Evolutionary conservation across 371 early-diverging fungal species (phyloP).

Genomic region (Circinella umbellata): DNA sequence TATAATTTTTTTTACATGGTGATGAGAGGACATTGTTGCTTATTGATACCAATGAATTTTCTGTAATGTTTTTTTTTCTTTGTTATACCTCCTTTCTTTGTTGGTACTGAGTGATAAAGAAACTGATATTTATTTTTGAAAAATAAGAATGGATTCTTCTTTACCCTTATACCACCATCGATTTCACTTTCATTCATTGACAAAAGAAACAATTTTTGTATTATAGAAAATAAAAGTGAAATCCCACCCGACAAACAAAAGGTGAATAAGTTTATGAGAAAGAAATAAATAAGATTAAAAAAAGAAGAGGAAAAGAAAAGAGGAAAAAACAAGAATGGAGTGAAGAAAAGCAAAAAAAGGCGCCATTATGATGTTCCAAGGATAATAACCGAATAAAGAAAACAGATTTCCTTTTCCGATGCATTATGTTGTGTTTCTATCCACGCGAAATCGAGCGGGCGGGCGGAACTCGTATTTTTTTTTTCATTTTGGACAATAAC

Average conservation of each 20-base stretch:
- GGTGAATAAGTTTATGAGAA: conserved; percentile 8
- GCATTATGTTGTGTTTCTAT: neutral
- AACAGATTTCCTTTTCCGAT: conserved; percentile 9
- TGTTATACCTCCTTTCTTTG: conserved; percentile 12
- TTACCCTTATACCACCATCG: neutral
- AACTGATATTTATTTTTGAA: conserved; percentile 11
- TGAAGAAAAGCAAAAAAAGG: neutral
- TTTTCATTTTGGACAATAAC: too few species aligned
- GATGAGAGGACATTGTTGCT: too few species aligned
- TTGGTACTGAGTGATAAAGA: conserved; percentile 9
- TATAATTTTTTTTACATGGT: too few species aligned
- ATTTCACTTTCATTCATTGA: conserved; percentile 1
- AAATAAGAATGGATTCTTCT: conserved; percentile 18
- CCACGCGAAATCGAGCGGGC: neutral
- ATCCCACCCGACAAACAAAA: neutral
- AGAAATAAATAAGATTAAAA: conserved; percentile 4
- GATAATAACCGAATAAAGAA: conserved; percentile 1
- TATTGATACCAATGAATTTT: too few species aligned
- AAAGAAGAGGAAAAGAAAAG: conserved; percentile 10
- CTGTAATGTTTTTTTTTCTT: too few species aligned
- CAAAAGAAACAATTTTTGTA: neutral
- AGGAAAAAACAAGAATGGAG: neutral
- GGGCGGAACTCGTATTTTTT: neutral
- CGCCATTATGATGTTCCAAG: neutral
- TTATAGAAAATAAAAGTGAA: neutral